These are phyloP conservation scores for Lithohypha guttulata DNA, from an alignment of 2,329 filamentous ascomycete genomes.

Conservation along the genomic window DNA sequence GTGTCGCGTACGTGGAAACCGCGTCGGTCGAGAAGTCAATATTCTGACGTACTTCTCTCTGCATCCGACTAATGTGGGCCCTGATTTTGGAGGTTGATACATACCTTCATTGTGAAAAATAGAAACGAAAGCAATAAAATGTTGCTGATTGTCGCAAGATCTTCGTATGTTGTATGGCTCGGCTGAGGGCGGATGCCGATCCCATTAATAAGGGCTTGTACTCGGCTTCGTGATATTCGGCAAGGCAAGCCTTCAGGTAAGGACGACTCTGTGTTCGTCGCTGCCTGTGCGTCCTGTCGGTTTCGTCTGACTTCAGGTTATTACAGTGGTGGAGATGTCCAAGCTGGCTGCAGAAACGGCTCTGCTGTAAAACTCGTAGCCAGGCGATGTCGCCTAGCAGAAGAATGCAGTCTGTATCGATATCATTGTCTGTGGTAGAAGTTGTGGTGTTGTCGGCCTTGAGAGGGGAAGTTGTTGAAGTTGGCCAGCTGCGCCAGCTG, in stretches of 20 bases:
- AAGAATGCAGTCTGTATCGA: slow-evolving; percentile 18
- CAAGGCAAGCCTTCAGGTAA: too few relatives aligned
- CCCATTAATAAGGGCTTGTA: too few relatives aligned
- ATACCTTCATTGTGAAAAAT: slow-evolving; percentile 22
- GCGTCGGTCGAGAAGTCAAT: too few relatives aligned
- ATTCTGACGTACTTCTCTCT: background rate
- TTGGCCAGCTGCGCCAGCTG: slow-evolving; percentile 10
- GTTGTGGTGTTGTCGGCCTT: slow-evolving; percentile 11
- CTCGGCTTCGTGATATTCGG: too few relatives aligned
- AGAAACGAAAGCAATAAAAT: too few relatives aligned
- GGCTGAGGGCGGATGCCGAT: too few relatives aligned
- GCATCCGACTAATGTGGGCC: slow-evolving; percentile 9
- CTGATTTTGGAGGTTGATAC: slow-evolving; percentile 3
- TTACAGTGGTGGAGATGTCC: slow-evolving; percentile 34
- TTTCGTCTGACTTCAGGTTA: slow-evolving; percentile 33
- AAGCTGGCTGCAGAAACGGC: slow-evolving; percentile 36
- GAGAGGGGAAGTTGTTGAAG: slow-evolving; percentile 3
- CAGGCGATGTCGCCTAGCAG: slow-evolving; percentile 38
- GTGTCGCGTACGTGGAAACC: too few relatives aligned
- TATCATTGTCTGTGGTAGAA: slow-evolving; percentile 21
- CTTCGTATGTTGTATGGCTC: too few relatives aligned
- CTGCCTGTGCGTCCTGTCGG: slow-evolving; percentile 11
- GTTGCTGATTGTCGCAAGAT: too few relatives aligned
- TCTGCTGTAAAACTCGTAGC: slow-evolving; percentile 32
- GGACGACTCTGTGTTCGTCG: slow-evolving; percentile 9